Evolutionary conservation across 2,329 filamentous ascomycete species (phyloP), one percentile per base, ranked within the genome.

Genomic region (Paecilomyces formosus): DNA sequence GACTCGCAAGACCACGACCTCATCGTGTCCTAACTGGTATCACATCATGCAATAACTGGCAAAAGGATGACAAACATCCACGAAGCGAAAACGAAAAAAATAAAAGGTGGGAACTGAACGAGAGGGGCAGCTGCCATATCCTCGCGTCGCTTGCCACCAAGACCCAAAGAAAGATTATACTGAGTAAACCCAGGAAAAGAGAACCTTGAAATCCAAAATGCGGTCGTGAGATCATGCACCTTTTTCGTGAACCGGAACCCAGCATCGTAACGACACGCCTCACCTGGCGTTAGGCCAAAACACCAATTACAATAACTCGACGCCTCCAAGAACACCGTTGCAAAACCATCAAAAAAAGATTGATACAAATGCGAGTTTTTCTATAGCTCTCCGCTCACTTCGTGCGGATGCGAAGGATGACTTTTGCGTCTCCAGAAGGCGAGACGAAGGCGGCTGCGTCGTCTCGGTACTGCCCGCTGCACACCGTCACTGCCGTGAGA

Each of bases 391-490:
- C 70, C 70, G 26, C 66, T 67, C 45, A 72, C 62, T 56, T 72
- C 70, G 18, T 68, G 66, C 26, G 69, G 67, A 55, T 70, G 64
- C 30, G 58, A 61, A 60, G 63, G 64, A 56, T 73, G 66, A 24
- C 64, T 45, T 64, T 56, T 69, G 53, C 73, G 72, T 56, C 71
- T 73, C 74, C 74, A 76, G 53, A 76, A 76, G 31, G 74, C 74
- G 57, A 76, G 65, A 45, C 74, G 71, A 51, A 76, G 65, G 13
- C 74, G 71, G 57, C 74, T 76, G 53, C 70, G 66, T 18, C 70
- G 68, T 59, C 75, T 75, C 13, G 70, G 69, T 50, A 75, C 63
- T 55, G 64, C 63, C n/a, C 66, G 68, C 26, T 58, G 57, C 2
- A 57, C 28, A 28, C 66, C 66, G 58, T 62, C 61, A 35, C 55